Percentiles rank a stretch among this genome's conserved stretches.
These are phyloP conservation scores for Schizonepeta tenuifolia DNA, from an alignment of 257 asterid species.

Conservation along the genomic window DNA sequence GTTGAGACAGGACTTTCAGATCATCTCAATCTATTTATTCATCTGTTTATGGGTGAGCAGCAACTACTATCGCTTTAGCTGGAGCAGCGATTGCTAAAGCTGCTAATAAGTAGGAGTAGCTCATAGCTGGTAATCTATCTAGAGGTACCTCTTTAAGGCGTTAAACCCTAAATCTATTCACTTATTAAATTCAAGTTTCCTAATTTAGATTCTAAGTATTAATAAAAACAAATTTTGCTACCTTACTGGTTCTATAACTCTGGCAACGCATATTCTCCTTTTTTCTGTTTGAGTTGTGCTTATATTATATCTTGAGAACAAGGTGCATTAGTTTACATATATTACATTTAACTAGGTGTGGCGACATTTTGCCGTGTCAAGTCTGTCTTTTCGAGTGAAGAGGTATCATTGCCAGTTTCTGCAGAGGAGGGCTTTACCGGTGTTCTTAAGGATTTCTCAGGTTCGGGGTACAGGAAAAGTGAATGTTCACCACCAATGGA, in stretches of 20 bases:
- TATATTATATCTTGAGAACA: constrained; percentile 4
- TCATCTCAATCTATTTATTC: too few species aligned
- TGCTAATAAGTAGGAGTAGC: too few species aligned
- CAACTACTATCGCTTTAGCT: too few species aligned
- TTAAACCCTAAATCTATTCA: too few species aligned
- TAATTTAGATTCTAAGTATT: neutral
- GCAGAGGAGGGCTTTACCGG: constrained; percentile 98
- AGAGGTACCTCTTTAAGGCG: too few species aligned
- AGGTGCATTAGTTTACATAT: constrained; percentile 19
- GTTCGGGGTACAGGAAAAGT: constrained; percentile 47
- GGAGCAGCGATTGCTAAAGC: too few species aligned
- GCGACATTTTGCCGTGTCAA: constrained; percentile 94
- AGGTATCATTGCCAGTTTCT: constrained; percentile 78
- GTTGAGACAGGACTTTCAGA: too few species aligned
- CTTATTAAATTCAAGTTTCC: too few species aligned
- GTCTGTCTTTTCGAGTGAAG: constrained; percentile 73
- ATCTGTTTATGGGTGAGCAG: too few species aligned
- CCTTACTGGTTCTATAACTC: neutral
- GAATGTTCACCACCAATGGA: constrained; percentile 44
- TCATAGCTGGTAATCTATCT: too few species aligned
- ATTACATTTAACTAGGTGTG: constrained; percentile 59
- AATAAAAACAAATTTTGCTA: neutral
- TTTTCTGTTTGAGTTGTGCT: constrained; percentile 6
- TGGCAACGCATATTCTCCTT: neutral
- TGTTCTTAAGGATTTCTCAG: constrained; percentile 55